Evolutionary conservation across 2,329 filamentous ascomycete genomes (phyloP).

Genomic region (Microdochium paspali): DNA sequence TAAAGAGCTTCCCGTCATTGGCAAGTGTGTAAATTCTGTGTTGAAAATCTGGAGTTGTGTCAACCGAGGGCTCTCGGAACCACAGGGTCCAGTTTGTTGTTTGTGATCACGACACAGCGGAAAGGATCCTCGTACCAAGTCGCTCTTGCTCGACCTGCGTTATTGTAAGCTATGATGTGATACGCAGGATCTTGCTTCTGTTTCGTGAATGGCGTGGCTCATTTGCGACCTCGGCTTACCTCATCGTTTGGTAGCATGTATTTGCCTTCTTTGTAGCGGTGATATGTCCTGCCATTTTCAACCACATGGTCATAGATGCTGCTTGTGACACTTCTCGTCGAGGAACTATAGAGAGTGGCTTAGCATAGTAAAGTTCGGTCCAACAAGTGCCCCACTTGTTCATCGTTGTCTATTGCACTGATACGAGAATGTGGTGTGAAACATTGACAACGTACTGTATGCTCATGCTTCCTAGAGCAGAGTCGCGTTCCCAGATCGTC

Average conservation of each 20-base stretch:
- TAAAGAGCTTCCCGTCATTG: slow-evolving; percentile 11
- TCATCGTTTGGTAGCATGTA: slow-evolving; percentile 16
- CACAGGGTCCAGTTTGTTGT: too few species aligned
- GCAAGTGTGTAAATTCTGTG: slow-evolving; percentile 12
- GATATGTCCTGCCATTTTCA: slow-evolving; percentile 15
- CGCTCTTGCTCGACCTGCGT: slow-evolving; percentile 11
- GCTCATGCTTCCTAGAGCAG: slow-evolving; percentile 13
- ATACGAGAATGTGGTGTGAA: too few species aligned
- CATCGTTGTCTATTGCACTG: too few species aligned
- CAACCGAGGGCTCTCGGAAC: neutral
- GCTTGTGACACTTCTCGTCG: slow-evolving; percentile 9
- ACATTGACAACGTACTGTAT: slow-evolving; percentile 7
- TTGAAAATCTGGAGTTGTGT: slow-evolving; percentile 11
- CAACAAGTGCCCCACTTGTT: neutral
- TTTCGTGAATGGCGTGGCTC: neutral
- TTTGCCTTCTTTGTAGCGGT: slow-evolving; percentile 15
- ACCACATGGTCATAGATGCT: slow-evolving; percentile 12
- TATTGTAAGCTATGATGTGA: neutral
- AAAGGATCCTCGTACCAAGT: too few species aligned
- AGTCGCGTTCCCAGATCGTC: slow-evolving; percentile 11
- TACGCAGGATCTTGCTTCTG: neutral
- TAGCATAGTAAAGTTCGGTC: neutral
- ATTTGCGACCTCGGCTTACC: slow-evolving; percentile 5
- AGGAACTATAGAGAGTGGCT: slow-evolving; percentile 7
- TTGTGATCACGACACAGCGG: too few species aligned